phyloP scores from a whole-genome alignment of 2,329 filamentous ascomycete species.

The Penicillium sclerotiorum region DNA sequence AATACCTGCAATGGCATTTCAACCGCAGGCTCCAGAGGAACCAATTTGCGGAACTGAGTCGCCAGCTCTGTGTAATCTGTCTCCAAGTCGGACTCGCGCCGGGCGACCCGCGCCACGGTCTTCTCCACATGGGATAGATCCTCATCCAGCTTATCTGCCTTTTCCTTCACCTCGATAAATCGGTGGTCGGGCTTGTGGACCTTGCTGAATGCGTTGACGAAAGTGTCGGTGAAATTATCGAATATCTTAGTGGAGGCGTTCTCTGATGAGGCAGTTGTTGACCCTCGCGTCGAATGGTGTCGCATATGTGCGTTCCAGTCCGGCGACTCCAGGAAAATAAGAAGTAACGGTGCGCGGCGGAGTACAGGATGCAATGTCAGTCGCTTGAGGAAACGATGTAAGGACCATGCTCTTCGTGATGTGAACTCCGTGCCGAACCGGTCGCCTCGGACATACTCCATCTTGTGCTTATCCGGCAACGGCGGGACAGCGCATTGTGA shows the following conservation, averaged over 20 bases:
- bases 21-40: conserved; percentile 83
- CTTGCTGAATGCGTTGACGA: conserved; percentile 96
- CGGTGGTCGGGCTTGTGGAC: conserved; percentile 92
- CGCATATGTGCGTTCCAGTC: conserved; percentile 99
- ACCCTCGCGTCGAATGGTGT: conserved; percentile 68
- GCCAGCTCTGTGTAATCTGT: conserved; percentile 85
- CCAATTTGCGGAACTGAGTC: conserved; percentile 92
- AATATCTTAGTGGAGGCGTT: conserved; percentile 69
- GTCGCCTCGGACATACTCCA: conserved; percentile 97
- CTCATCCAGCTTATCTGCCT: conserved; percentile 90
- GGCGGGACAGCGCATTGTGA: conserved; percentile 91
- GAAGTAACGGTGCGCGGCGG: conserved; percentile 77
- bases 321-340: conserved; percentile 85
- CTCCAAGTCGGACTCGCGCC: conserved; percentile 85
- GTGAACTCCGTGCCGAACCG: conserved; percentile 95
- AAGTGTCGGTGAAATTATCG: conserved; percentile 92
- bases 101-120: conserved; percentile 86
- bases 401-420: conserved; percentile 79
- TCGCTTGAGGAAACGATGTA: conserved; percentile 87
- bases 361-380: conserved; percentile 86
- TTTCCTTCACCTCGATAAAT: conserved; percentile 91
- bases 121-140: conserved; percentile 93
- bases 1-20: conserved; percentile 83
- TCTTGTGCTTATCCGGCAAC: conserved; percentile 96
- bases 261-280: conserved; percentile 49